Base-by-base conservation (phyloP, 2,329 filamentous ascomycete species). In the Fusarium foetens region DNA sequence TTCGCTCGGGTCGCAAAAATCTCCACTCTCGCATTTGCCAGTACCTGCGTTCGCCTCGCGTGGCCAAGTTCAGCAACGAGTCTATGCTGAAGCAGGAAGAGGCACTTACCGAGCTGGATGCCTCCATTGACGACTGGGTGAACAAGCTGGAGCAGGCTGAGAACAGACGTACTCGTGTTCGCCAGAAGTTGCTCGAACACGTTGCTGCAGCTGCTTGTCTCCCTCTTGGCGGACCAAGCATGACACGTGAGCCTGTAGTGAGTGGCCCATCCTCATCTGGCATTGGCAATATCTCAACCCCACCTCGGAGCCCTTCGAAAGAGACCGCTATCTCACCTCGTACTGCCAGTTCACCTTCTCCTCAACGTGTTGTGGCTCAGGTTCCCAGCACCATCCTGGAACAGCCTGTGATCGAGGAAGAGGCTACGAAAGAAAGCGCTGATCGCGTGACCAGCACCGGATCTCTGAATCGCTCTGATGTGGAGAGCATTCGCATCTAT, bases 161-260 rank as follows among this genome's bases (percentile, higher is more conserved):
- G 80, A 94, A 94, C 78, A 87, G 93, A 76, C 90, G 93, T 43
- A 91, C 90, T 21, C 87, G 92, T 11, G 90, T 95, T 48, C 88
- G 92, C 41, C 92, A 95, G 79, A 95, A 94, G 84, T 84, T 95
- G 17, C 87, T 95, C 7, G 93, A 95, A 81, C 93, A 95, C 77
- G 90, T 95, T 58, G 93, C 93, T 51, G 93, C 92, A 21, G 91
- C 92, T 5, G 83, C 89, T 57, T 88, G 88, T 11, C 83, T 92
- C 17, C 80, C 83, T 25, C 41, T 72, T 17, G 55, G 52, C 36
- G 68, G 73, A 58, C 64, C 74, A 45, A 74, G 79, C 25, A 73
- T 81, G 21, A 72, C 79, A 13, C 82, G 79, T 66, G 84, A 85
- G 70, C 81, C 80, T 51, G 82, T 80, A 53, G 82, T 84, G 77